Base-by-base conservation (phyloP, 2,329 filamentous ascomycete species). In the Coniella lustricola region DNA sequence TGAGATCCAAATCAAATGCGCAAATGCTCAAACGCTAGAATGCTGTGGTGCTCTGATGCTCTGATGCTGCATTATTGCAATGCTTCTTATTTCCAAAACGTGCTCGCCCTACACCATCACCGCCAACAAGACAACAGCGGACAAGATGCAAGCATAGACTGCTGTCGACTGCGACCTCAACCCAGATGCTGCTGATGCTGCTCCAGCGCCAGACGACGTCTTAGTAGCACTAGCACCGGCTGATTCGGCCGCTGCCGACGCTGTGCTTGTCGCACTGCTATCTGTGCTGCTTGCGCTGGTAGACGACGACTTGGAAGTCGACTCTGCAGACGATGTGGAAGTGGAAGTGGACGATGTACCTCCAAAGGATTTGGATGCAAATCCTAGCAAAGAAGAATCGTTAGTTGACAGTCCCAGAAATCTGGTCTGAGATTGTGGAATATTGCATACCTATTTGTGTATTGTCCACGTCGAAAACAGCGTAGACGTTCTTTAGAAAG, bases 401-500 rank as follows among this genome's bases (percentile, higher is more conserved):
- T 57, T 40, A 55, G 34, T 12, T 33, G 10, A 33, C 16, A 10
- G 2, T n/a, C 7, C 16, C 14, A 10, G 18, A 7, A 35, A 12
- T 14, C 33, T 14, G 2, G 17, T 8, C 4, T 22, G 10, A 1
- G 14, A 2, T n/a, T 17, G 12, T 9, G 3, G 25, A 14, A 10
- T 29, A 5, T 41, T 62, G n/a, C 72, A 62, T 62, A 77, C 84
- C 85, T 55, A 90, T 79, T 44, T 75, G 76, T 37, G 64, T 67
- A 55, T 81, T 61, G 54, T 91, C 88, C 46, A 79, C 79, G 63
- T 95, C 90, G 62, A 94, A 95, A 20, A 93, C 83, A 1, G 81
- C 74, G 62, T 95, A 95, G 14, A 95, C 89, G 57, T 94, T 95
- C 70, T 94, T 95, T 53, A 95, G 67, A 58, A 95, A 95, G 1